Evolutionary conservation across 2,329 filamentous ascomycete genomes (phyloP).

Genomic region (Sarocladiaceae sp.): DNA sequence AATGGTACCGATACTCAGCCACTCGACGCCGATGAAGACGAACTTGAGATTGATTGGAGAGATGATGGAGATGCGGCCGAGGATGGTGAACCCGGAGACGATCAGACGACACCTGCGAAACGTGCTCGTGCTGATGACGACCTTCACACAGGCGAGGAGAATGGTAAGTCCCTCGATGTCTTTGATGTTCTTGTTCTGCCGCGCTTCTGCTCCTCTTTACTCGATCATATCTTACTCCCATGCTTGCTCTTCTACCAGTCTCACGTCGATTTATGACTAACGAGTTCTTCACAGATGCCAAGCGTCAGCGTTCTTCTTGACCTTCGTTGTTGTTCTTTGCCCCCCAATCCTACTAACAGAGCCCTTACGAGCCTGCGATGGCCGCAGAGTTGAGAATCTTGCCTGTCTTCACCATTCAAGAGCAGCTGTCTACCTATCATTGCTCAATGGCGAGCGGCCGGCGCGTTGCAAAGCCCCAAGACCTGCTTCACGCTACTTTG

Average conservation of each 20-base stretch:
- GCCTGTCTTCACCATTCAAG: too few relatives aligned
- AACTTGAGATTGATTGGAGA: slow-evolving; percentile 22
- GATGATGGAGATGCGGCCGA: slow-evolving; percentile 18
- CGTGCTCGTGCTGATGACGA: slow-evolving; percentile 19
- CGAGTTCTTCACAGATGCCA: slow-evolving; percentile 16
- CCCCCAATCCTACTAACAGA: slow-evolving; percentile 6
- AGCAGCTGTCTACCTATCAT: too few relatives aligned
- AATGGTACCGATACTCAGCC: neutral
- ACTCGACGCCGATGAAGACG: slow-evolving; percentile 7
- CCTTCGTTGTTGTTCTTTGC: too few relatives aligned
- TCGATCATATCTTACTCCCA: too few relatives aligned
- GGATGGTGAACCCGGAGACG: slow-evolving; percentile 7
- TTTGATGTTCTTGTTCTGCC: too few relatives aligned
- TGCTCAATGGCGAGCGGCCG: too few relatives aligned
- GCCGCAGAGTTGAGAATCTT: too few relatives aligned
- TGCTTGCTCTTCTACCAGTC: too few relatives aligned
- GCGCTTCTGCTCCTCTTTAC: too few relatives aligned
- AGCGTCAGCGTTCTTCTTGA: slow-evolving; percentile 21
- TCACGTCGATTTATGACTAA: neutral
- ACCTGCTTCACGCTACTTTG: too few relatives aligned
- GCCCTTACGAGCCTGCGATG: too few relatives aligned
- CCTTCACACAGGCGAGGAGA: slow-evolving; percentile 17
- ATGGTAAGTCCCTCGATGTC: slow-evolving; percentile 15
- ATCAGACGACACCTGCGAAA: slow-evolving; percentile 14
- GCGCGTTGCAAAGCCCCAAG: too few relatives aligned